Evolutionary conservation across 1,284 basidiomycete species (phyloP), one percentile per base, ranked within the genome.

Genomic region (Cryptococcus maquisensis): DNA sequence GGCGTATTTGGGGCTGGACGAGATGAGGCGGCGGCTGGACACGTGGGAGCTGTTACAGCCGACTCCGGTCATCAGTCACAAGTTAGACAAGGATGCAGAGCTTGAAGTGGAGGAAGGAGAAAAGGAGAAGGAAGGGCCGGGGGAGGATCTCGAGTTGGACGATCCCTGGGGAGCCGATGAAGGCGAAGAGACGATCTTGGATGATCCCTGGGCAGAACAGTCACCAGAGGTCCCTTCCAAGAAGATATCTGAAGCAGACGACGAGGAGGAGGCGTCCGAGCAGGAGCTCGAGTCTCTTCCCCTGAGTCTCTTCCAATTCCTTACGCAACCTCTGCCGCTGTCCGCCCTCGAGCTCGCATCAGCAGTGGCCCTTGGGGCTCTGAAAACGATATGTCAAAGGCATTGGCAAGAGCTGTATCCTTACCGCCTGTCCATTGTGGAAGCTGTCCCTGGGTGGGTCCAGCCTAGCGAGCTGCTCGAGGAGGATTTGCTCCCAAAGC

Each of bases 111-210:
- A 41, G n/a, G n/a, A 48, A 16, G 23, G 20, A 18, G 47, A 41
- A 15, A 35, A 20, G 18, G 35, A 15, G 32, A 40, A 52, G 7
- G 38, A 48, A 46, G 18, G 15, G 26, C 5, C 32, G 8, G 16
- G 35, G 18, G 55, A 56, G 3, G 52, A 47, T 2, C 57, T 71
- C 24, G 88, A 77, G 12, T 47, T 69, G 28, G 75, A 90, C 65
- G 88, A 92, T 72, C 88, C 89, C 10, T 92, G 88, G 88, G 84
- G 79, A 20, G 83, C 85, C 40, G 69, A 64, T 37, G 73, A 65
- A 1, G 56, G 48, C 13, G 55, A 60, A n/a, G 61, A 48, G 4
- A 12, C 45, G 38, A 47, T 60, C 2, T 44, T 69, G 3, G 64
- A 66, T 36, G 65, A 66, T 43, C 61, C 66, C 8, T 68, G 68